phyloP scores from a whole-genome alignment of 1,139 yeast genomes.

The Geotrichum aggregatum region DNA sequence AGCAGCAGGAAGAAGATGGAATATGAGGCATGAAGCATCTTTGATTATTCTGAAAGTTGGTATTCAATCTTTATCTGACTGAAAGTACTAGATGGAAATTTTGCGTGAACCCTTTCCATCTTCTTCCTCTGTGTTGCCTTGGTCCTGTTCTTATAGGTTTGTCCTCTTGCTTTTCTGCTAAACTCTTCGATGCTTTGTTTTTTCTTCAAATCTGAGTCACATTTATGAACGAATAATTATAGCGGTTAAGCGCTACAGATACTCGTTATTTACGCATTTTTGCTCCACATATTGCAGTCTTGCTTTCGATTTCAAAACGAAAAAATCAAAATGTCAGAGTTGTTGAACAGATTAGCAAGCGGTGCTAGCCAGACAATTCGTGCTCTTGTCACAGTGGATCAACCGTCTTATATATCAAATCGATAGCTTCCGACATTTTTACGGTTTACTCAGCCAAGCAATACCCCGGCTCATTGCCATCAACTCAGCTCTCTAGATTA shows the following conservation, averaged over 20 bases:
- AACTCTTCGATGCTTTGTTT: not conserved
- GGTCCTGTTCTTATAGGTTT: not conserved
- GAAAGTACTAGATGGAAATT: not conserved
- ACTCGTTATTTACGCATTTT: no score
- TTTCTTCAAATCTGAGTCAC: not conserved
- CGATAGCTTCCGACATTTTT: conserved; percentile 26
- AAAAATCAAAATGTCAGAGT: not conserved
- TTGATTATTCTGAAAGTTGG: no score
- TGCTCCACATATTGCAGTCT: no score
- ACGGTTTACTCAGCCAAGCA: conserved; percentile 27
- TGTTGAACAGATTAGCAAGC: no score
- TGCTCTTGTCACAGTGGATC: conserved; percentile 21
- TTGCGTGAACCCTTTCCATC: not conserved
- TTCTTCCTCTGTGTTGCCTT: not conserved
- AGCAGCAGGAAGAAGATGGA: not conserved
- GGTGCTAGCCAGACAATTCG: not conserved
- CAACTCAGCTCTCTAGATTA: conserved; percentile 27
- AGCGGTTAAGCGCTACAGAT: no score
- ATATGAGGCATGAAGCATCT: not conserved
- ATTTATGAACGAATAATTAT: no score
- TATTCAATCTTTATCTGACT: not conserved
- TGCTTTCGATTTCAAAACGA: not conserved
- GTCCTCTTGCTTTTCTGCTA: not conserved
- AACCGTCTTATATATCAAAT: conserved; percentile 24
- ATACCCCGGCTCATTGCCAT: conserved; percentile 30